Evolutionary conservation across 768 basidiomycete genomes (phyloP).

Genomic region (Termitomyces sp.): DNA sequence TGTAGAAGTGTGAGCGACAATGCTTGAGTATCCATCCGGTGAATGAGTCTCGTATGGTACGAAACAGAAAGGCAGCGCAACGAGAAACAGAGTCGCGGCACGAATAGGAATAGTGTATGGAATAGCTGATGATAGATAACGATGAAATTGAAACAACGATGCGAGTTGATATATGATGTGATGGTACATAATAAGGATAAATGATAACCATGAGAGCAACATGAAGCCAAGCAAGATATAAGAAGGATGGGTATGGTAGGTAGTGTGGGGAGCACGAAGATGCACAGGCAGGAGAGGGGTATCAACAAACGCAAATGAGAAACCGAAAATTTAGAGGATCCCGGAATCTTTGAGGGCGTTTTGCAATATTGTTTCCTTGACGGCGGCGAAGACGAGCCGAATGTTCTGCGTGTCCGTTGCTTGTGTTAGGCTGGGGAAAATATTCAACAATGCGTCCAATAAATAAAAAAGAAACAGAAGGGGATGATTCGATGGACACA

Average conservation of each 20-base stretch:
- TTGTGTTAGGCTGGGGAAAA: constrained; percentile 11
- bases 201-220: not conserved
- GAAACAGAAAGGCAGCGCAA: not conserved
- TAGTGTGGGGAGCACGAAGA: not conserved
- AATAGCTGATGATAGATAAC: not conserved
- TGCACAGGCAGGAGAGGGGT: not conserved
- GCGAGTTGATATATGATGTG: not conserved
- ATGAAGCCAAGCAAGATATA: not conserved
- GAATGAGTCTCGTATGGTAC: not conserved
- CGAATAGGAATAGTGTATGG: not conserved
- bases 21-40: not conserved
- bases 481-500: too few relatives aligned
- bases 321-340: constrained; percentile 5
- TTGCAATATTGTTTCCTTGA: constrained; percentile 14
- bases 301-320: not conserved
- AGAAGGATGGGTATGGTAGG: not conserved
- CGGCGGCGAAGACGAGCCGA: constrained; percentile 11
- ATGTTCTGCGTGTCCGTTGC: constrained; percentile 14
- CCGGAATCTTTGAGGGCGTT: constrained; percentile 12
- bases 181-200: not conserved
- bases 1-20: not conserved
- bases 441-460: not conserved
- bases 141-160: not conserved
- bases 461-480: not conserved
- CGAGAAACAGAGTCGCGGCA: not conserved